These are phyloP conservation scores for Drechslerella coelobrocha DNA, from an alignment of 2,329 filamentous ascomycete genomes.

Conservation along the genomic window DNA sequence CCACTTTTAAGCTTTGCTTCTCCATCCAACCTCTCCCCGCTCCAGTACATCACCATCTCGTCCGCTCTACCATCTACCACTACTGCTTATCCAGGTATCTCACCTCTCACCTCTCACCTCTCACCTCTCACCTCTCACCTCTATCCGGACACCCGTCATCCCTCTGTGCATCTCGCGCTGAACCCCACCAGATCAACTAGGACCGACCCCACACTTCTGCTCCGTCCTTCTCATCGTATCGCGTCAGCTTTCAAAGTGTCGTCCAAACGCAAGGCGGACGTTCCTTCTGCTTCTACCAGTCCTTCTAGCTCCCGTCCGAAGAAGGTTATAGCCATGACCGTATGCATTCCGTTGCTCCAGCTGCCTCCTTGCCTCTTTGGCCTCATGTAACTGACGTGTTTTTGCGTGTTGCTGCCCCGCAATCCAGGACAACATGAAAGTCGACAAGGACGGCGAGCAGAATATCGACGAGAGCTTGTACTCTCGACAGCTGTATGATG, in stretches of 20 bases:
- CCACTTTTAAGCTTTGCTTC: slow-evolving; percentile 15
- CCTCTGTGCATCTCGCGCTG: not conserved
- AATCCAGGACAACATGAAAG: slow-evolving; percentile 49
- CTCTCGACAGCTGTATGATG: slow-evolving; percentile 75
- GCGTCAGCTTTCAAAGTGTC: slow-evolving; percentile 40
- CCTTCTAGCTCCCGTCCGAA: slow-evolving; percentile 45
- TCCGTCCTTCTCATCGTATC: slow-evolving; percentile 1
- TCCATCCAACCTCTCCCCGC: slow-evolving; percentile 6
- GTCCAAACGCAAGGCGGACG: slow-evolving; percentile 49
- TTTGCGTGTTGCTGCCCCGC: slow-evolving; percentile 41
- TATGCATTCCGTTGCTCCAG: slow-evolving; percentile 12
- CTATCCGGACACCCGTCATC: no score
- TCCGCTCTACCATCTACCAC: slow-evolving; percentile 5
- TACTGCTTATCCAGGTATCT: not conserved
- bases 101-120: not conserved
- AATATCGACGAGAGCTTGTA: slow-evolving; percentile 75
- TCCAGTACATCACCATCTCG: slow-evolving; percentile 11
- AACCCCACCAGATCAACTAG: not conserved
- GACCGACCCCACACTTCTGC: slow-evolving; percentile 15
- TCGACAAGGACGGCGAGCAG: slow-evolving; percentile 43
- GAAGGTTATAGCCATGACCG: slow-evolving; percentile 49
- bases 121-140: not conserved
- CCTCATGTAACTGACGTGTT: slow-evolving; percentile 45
- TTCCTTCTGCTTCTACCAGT: slow-evolving; percentile 47
- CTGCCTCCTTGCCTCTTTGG: not conserved